These are phyloP conservation scores for Bipolaris gigantea DNA, from an alignment of 2,329 filamentous ascomycete species.

Conservation along the genomic window DNA sequence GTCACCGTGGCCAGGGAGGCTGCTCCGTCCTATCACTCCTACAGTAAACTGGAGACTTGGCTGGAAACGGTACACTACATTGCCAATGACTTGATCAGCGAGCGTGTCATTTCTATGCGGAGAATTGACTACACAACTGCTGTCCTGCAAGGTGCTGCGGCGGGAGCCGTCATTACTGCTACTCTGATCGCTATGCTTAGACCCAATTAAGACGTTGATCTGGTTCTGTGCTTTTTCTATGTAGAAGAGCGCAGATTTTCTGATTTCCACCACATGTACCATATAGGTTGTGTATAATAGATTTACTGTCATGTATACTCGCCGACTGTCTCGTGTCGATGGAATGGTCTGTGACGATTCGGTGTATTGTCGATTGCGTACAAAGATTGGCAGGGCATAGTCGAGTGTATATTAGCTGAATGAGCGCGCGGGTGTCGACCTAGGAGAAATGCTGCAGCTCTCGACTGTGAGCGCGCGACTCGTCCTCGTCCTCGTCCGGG, in stretches of 20 bases:
- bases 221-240: neutral
- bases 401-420: neutral
- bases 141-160: constrained; percentile 49
- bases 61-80: constrained; percentile 24
- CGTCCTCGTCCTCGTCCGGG: neutral
- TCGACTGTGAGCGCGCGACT: neutral
- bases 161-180: constrained; percentile 44
- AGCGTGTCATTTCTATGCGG: constrained; percentile 49
- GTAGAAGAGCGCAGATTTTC: neutral
- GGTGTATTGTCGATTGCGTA: neutral
- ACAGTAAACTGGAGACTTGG: constrained; percentile 21
- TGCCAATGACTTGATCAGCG: constrained; percentile 47
- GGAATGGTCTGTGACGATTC: neutral
- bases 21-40: constrained; percentile 9
- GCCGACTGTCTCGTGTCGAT: neutral
- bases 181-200: constrained; percentile 30
- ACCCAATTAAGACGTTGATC: constrained; percentile 15
- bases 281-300: constrained; percentile 5
- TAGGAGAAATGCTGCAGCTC: neutral
- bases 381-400: neutral
- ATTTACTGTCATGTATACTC: neutral
- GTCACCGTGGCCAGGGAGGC: constrained; percentile 23
- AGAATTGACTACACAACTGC: constrained; percentile 52
- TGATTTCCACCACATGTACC: constrained; percentile 5
- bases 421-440: neutral